Base-by-base conservation (phyloP, 169 alveolate genomes). In the Eimeria maxima region DNA sequence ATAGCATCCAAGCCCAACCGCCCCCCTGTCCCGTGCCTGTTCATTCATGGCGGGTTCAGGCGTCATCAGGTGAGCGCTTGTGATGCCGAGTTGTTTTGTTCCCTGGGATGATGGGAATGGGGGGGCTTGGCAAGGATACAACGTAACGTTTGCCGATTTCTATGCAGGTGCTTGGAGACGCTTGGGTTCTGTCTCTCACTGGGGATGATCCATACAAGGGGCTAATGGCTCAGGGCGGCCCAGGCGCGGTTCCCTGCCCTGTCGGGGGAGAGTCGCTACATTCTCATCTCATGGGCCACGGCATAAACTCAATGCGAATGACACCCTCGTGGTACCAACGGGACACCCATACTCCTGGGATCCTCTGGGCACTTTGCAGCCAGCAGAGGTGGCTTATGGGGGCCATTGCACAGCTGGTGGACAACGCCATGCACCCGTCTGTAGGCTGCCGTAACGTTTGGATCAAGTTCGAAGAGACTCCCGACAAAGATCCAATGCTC, bases 281-380 rank as follows among this genome's bases (percentile, higher is more conserved):
- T 14, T 74, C 90, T 50, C 96, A 76, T 57, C 57, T 65, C 38
- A 83, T 93, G 94, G 81, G 96, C 3, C 93, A 88, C 24, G 76
- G 94, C 71, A 69, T 93, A 50, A 73, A 80, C n/a, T 83, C 96
- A 63, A 88, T 93, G 94, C 94, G 96, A 65, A 45, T 93, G 94
- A 53, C 80, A 65, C 96, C 96, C 16, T 93, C 96, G 67, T 83
- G 90, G 88, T 93, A 93, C 29, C 90, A 80, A 18, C 96, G 96
- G 27, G 96, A 93, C 45, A 93, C 96, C 67, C 96, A 93, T 67
- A 93, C 94, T 53, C 96, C 96, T 11, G 96, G 96, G 53, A 67
- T 93, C 38, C 94, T 93, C 27, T 93, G 96, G 96, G 96, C 94
- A 6, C 94, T 93, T n/a, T 93, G 96, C 76, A 83, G 96, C 78